Percentiles rank a stretch among this genome's conserved stretches.
phyloP scores from a whole-genome alignment of 768 basidiomycete species.

The Leccinum variicolor region DNA sequence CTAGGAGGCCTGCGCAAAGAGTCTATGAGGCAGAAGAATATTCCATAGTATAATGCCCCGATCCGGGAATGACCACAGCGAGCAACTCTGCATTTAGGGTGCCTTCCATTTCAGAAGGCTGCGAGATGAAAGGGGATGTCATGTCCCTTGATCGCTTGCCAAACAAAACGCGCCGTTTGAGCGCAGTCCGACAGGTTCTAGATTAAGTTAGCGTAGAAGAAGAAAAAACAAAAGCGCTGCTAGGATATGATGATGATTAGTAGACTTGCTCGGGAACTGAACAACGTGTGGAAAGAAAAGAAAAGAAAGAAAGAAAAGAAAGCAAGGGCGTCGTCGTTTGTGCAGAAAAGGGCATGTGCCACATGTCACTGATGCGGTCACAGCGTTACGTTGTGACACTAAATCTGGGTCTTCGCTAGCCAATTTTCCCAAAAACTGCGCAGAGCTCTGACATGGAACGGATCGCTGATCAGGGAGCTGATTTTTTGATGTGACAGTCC shows the following conservation, averaged over 20 bases:
- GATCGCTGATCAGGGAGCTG: conserved; percentile 14
- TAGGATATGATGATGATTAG: not conserved
- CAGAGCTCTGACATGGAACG: not conserved
- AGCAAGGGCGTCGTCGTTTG: not conserved
- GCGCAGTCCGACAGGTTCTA: conserved; percentile 13
- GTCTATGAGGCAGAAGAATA: conserved; percentile 13
- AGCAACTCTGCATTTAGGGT: conserved; percentile 14
- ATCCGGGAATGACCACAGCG: conserved; percentile 8
- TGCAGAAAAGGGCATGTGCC: not conserved
- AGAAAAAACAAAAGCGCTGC: not conserved
- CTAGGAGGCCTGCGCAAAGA: conserved; percentile 11
- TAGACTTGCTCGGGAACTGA: conserved; percentile 3
- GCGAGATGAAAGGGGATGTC: conserved; percentile 26
- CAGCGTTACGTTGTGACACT: conserved; percentile 19
- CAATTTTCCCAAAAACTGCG: conserved; percentile 9
- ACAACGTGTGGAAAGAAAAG: not conserved
- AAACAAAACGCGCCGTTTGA: conserved; percentile 26
- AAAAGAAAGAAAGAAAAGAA: not conserved
- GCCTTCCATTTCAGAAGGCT: conserved; percentile 33
- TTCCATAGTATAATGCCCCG: conserved; percentile 13
- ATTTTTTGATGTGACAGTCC: conserved; percentile 4
- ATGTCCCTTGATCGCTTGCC: conserved; percentile 32
- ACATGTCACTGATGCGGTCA: conserved; percentile 3
- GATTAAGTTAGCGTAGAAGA: conserved; percentile 3
- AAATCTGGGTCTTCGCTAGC: conserved; percentile 8